phyloP scores from a whole-genome alignment of 2,329 filamentous ascomycete genomes.

The Pseudogymnoascus sp. region DNA sequence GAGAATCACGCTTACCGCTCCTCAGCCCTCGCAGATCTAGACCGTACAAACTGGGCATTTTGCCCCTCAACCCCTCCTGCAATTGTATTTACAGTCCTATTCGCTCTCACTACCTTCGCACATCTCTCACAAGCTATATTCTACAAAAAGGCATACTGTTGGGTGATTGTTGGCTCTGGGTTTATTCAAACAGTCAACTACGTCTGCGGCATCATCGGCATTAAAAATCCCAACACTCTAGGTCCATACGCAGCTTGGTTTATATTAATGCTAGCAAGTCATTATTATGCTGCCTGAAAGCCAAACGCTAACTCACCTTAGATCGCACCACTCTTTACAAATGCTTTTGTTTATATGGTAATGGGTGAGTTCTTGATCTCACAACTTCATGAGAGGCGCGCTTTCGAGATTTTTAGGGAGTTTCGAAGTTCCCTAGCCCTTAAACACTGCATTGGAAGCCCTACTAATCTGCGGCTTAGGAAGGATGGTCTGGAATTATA shows the following conservation, averaged over 20 bases:
- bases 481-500: constrained; percentile 24
- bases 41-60: constrained; percentile 13
- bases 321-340: constrained; percentile 23
- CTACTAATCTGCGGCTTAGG: background rate
- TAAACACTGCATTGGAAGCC: background rate
- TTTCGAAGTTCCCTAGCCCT: background rate
- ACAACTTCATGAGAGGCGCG: background rate
- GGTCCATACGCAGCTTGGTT: constrained; percentile 17
- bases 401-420: background rate
- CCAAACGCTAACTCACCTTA: background rate
- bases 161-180: constrained; percentile 16
- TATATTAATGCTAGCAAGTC: constrained; percentile 17
- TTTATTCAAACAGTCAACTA: constrained; percentile 16
- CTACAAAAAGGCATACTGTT: constrained; percentile 26
- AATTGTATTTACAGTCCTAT: constrained; percentile 29
- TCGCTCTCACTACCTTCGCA: constrained; percentile 24
- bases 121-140: constrained; percentile 30
- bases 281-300: background rate
- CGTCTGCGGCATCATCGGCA: constrained; percentile 17
- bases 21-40: background rate
- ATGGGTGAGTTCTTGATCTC: constrained; percentile 11
- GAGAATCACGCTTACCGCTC: background rate
- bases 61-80: constrained; percentile 29
- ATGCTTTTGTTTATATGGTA: constrained; percentile 25
- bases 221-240: constrained; percentile 26